Evolutionary conservation across 1,284 basidiomycete genomes (phyloP).

Genomic region (Tausonia pullulans): DNA sequence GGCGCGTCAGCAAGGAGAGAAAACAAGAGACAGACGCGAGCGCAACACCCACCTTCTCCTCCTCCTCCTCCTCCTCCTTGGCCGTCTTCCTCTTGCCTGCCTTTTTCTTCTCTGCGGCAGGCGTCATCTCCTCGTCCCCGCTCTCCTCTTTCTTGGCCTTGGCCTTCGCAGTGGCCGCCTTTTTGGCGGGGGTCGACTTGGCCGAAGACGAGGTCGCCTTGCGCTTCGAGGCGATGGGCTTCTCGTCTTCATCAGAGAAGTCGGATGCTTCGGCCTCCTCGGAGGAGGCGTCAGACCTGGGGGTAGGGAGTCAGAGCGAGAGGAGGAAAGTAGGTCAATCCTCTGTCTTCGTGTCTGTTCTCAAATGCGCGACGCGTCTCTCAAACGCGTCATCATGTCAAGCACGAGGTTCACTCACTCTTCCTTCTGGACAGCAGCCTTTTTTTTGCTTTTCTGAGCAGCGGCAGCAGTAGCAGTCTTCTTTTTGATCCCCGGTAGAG

Average conservation of each 20-base stretch:
- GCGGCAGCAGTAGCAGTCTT: slow-evolving; percentile 14
- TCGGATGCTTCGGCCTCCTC: not conserved
- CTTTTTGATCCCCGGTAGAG: not conserved
- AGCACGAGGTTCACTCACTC: slow-evolving; percentile 33
- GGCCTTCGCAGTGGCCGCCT: slow-evolving; percentile 42
- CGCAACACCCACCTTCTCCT: slow-evolving; percentile 11
- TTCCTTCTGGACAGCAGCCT: slow-evolving; percentile 49
- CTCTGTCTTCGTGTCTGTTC: slow-evolving; percentile 4
- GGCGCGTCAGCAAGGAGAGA: not conserved
- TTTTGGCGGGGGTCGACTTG: slow-evolving; percentile 17
- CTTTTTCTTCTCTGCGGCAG: slow-evolving; percentile 16
- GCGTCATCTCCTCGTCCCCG: slow-evolving; percentile 7
- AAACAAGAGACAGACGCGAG: not conserved
- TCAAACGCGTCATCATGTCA: slow-evolving; percentile 18
- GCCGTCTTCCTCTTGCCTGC: slow-evolving; percentile 43
- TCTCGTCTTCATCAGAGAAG: slow-evolving; percentile 3
- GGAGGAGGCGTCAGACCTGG: not conserved
- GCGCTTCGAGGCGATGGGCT: slow-evolving; percentile 9
- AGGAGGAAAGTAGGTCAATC: not conserved
- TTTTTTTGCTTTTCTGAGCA: slow-evolving; percentile 20
- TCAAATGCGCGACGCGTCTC: slow-evolving; percentile 13
- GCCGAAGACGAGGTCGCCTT: slow-evolving; percentile 5
- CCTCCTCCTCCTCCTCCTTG: slow-evolving; percentile 45
- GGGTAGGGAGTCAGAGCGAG: not conserved
- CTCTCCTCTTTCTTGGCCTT: slow-evolving; percentile 38